Evolutionary conservation across 495 filamentous ascomycete genomes (phyloP).

Genomic region (Annulohypoxylon bovei): DNA sequence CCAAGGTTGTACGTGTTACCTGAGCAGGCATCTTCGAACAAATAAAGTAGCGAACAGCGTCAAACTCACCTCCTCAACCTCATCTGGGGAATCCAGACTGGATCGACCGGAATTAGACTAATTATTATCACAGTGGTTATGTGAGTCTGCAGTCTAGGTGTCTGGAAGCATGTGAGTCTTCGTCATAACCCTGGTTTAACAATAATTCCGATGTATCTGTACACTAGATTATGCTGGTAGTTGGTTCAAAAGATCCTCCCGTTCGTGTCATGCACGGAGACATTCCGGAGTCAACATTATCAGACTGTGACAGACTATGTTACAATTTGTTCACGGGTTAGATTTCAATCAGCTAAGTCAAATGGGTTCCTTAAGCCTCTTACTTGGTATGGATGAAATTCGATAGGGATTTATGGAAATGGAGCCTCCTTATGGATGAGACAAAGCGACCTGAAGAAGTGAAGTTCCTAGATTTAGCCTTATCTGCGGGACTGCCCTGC

Average conservation of each 20-base stretch:
- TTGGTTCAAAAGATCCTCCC: constrained; percentile 21
- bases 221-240: not conserved
- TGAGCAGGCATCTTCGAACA: not conserved
- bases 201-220: constrained; percentile 1
- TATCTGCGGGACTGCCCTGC: constrained; percentile 1
- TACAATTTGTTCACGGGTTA: not conserved
- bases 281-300: not conserved
- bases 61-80: not conserved
- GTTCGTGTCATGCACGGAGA: constrained; percentile 8
- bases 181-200: not conserved
- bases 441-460: constrained; percentile 1
- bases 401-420: not conserved
- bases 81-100: not conserved
- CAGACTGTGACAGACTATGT: not conserved
- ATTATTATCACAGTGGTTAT: not conserved
- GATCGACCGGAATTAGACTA: not conserved
- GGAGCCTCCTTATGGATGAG: constrained; percentile 10
- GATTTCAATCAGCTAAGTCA: not conserved
- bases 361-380: not conserved
- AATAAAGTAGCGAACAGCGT: not conserved
- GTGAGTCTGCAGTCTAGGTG: not conserved
- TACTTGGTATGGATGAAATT: not conserved
- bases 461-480: constrained; percentile 7
- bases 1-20: not conserved
- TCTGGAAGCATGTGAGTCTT: not conserved